phyloP scores from a whole-genome alignment of 208 protist genomes.

The Leptomonas seymouri region DNA sequence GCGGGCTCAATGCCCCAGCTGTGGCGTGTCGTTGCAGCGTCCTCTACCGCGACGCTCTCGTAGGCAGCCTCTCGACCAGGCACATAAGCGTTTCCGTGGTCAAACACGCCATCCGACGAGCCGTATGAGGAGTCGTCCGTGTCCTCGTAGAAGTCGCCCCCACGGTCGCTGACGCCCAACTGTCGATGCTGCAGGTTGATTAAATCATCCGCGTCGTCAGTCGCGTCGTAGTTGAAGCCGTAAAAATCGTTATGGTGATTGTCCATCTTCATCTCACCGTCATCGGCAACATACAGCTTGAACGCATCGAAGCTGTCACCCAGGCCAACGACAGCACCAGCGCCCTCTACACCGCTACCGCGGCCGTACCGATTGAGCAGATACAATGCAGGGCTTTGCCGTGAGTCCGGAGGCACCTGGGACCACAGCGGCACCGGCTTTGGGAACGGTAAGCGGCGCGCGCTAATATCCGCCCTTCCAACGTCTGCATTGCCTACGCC shows the following conservation, averaged over 20 bases:
- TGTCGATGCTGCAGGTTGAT: conserved; percentile 10
- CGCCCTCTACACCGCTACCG: background rate
- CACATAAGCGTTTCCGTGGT: background rate
- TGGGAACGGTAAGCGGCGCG: conserved; percentile 8
- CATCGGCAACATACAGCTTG: conserved; percentile 32
- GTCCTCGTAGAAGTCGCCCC: conserved; percentile 18
- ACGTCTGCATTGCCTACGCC: background rate
- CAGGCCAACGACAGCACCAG: conserved; percentile 7
- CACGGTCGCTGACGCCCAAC: conserved; percentile 8
- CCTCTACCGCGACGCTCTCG: background rate
- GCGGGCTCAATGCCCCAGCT: conserved; percentile 12
- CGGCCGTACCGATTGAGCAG: conserved; percentile 14
- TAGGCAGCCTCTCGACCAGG: background rate
- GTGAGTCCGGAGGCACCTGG: conserved; percentile 19
- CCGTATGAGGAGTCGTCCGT: conserved; percentile 11
- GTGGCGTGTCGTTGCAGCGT: background rate
- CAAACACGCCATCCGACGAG: background rate
- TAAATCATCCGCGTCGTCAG: conserved; percentile 18
- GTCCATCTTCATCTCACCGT: conserved; percentile 32
- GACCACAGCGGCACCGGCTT: conserved; percentile 20
- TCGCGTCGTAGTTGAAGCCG: conserved; percentile 30
- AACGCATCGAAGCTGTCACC: conserved; percentile 32
- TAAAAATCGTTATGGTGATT: conserved; percentile 27
- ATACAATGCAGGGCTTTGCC: background rate
- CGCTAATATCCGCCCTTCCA: background rate